Percentiles rank a stretch among this genome's conserved stretches.
Conservation (phyloP, 352 stramenopile genomes). For the Plasmopara viticola region DNA sequence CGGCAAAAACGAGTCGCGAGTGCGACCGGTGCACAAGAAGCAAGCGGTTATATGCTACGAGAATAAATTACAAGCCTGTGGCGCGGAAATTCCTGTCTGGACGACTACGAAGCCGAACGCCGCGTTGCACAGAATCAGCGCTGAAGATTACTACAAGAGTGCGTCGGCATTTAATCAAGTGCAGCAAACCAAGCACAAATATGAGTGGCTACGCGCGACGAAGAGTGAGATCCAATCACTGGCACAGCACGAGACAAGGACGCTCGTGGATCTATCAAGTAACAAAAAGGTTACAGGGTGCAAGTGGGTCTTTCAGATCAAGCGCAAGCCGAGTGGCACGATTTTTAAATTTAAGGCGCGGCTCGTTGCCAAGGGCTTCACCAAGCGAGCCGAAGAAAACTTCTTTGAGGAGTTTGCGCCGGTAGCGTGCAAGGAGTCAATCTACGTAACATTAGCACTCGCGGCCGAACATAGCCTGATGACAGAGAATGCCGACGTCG, state of each 20-base stretch:
- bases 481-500: background rate
- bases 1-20: no score
- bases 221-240: background rate
- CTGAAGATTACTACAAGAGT: no score
- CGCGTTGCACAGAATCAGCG: no score
- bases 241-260: background rate
- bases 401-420: background rate
- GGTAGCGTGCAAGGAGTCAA: background rate
- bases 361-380: background rate
- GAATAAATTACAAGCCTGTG: no score
- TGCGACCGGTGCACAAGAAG: no score
- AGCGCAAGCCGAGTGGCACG: background rate
- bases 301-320: background rate
- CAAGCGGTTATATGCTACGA: no score
- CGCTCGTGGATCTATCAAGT: background rate
- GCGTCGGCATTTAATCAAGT: no score
- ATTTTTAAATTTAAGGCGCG: background rate
- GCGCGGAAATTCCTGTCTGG: no score
- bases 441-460: background rate
- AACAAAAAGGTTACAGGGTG: background rate
- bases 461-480: background rate
- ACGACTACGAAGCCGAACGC: no score
- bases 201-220: background rate
- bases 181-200: no score
- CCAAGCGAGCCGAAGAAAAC: background rate